Base-by-base conservation (phyloP, 2,329 filamentous ascomycete genomes). In the Chrysoporthe deuterocubensis region DNA sequence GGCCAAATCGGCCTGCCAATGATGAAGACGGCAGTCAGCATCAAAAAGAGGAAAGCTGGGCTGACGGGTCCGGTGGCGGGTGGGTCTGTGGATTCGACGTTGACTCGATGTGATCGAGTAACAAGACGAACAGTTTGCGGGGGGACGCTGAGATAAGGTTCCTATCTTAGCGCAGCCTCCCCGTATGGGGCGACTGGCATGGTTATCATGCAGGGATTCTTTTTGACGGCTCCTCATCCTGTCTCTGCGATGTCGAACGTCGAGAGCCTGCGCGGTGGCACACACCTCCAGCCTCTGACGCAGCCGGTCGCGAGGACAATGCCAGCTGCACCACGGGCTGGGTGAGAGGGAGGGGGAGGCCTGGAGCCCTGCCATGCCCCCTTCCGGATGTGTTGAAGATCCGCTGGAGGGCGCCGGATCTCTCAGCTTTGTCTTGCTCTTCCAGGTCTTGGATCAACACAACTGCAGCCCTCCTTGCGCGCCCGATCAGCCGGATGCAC, bases 81-180 rank as follows among this genome's bases (percentile, higher is more conserved):
- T 26, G 48, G 48, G 48, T 11, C 48, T 52, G 32, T n/a, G 21
- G 18, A n/a, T 43, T 14, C 3, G 37, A 60, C 6, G 64, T 66
- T 82, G 80, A 82, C 80, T 82, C 80, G 80, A 82, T 81, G 75
- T 73, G 75, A 81, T 82, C 77, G 78, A 81, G 80, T 82, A 60
- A 60, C 37, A 42, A 44, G n/a, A 32, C 21, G 5, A 82, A 82
- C 71, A 67, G 54, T 65, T 58, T 67, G 64, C 67, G 67, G 69
- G 67, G 71, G 70, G 69, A 62, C 65, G 56, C 7, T 62, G 65
- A 62, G 67, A 70, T 69, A 66, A 69, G 67, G 26, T 37, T 67
- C 60, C 48, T 69, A 65, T 69, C 67, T 66, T 52, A 37, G 59
- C 44, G 59, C 26, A 34, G 34, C 37, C 43, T 50, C 32, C 13